A percentile compares a stretch with the other conserved stretches of the same genome.
These are phyloP conservation scores for Mucor racemosus DNA, from an alignment of 371 early-diverging fungal genomes.

Conservation along the genomic window DNA sequence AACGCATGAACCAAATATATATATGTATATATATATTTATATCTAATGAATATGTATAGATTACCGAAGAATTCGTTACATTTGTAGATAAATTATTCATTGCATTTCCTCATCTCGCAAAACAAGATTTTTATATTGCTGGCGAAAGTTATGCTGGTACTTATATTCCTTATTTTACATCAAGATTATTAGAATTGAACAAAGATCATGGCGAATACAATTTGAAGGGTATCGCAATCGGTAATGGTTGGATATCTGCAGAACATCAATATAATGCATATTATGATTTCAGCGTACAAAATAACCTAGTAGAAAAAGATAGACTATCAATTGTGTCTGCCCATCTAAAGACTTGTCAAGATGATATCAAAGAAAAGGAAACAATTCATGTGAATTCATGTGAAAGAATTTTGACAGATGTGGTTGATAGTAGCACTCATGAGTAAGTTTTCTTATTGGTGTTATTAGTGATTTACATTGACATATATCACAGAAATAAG, in stretches of 20 bases:
- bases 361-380: slow-evolving; percentile 22
- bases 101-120: slow-evolving; percentile 62
- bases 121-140: slow-evolving; percentile 72
- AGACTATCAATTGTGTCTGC: slow-evolving; percentile 21
- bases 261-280: slow-evolving; percentile 67
- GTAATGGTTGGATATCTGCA: slow-evolving; percentile 92
- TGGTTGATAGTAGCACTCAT: slow-evolving; percentile 35
- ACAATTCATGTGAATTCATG: slow-evolving; percentile 33
- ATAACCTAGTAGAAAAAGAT: slow-evolving; percentile 45
- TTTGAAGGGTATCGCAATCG: slow-evolving; percentile 74
- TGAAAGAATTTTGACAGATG: slow-evolving; percentile 36
- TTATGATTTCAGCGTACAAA: slow-evolving; percentile 49
- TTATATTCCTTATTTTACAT: slow-evolving; percentile 83
- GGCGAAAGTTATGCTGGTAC: slow-evolving; percentile 91
- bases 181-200: slow-evolving; percentile 60
- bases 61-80: slow-evolving; percentile 55
- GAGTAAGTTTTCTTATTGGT: slow-evolving; percentile 27
- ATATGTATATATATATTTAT: background rate
- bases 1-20: background rate
- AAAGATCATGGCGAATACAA: slow-evolving; percentile 52
- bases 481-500: slow-evolving; percentile 13
- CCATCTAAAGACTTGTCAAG: slow-evolving; percentile 34
- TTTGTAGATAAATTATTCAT: slow-evolving; percentile 70
- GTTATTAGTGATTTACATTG: background rate
- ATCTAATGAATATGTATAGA: slow-evolving; percentile 29